These are phyloP conservation scores for Citrus glauca DNA, from an alignment of 345 rosid genomes.

Conservation along the genomic window DNA sequence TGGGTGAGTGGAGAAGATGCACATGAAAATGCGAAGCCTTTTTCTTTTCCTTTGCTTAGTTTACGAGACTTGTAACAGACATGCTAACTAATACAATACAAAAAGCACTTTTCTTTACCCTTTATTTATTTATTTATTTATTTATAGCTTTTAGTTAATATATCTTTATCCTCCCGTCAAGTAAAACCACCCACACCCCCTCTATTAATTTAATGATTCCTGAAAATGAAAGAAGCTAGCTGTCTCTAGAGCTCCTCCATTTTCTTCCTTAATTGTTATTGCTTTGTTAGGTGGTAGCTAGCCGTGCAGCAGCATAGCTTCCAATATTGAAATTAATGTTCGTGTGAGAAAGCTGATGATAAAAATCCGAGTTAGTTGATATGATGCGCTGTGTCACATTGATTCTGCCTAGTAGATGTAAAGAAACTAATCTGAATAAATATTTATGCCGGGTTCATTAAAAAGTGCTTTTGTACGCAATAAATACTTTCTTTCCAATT, in stretches of 20 bases:
- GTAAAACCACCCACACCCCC: constrained; percentile 7
- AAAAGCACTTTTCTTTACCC: not conserved
- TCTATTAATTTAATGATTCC: not conserved
- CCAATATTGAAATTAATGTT: not conserved
- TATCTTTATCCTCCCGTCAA: constrained; percentile 25
- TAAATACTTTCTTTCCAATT: not conserved
- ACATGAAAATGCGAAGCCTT: not conserved
- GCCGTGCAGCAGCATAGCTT: not conserved
- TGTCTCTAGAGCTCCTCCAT: not conserved
- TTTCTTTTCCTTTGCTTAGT: not conserved
- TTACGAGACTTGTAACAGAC: not conserved
- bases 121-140: not conserved
- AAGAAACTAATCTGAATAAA: too few relatives aligned
- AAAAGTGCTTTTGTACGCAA: not conserved
- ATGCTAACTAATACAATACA: not conserved
- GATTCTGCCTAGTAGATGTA: not conserved
- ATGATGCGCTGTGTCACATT: not conserved
- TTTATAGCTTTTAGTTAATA: not conserved
- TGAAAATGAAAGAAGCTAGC: constrained; percentile 22
- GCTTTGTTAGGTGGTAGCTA: not conserved
- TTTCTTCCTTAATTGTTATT: not conserved
- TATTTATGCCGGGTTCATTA: not conserved
- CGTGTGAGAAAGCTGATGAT: not conserved
- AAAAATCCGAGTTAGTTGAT: not conserved
- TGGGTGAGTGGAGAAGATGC: constrained; percentile 6